Conservation (phyloP, 805 yeast species). For the Yarrowia alimentaria region DNA sequence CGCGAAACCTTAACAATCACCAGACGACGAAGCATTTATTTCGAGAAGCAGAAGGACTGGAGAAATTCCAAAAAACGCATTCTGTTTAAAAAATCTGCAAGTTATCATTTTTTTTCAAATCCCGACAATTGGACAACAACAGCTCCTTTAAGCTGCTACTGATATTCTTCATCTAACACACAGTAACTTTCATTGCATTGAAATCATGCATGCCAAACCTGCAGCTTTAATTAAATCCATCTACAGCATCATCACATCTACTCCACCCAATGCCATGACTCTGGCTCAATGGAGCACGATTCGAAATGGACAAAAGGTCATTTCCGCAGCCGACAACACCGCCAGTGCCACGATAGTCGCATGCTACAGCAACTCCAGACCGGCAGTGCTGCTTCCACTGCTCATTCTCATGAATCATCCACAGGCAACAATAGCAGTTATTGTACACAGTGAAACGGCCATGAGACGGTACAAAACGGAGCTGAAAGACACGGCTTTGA, state of each 20-base stretch:
- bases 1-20: too few species aligned
- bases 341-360: background rate
- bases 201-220: background rate
- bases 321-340: background rate
- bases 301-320: conserved; percentile 7
- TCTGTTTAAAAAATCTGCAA: too few species aligned
- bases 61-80: too few species aligned
- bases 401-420: conserved; percentile 11
- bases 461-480: background rate
- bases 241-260: too few species aligned
- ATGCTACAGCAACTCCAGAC: conserved; percentile 1
- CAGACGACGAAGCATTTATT: too few species aligned
- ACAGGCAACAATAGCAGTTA: conserved; percentile 1
- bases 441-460: conserved; percentile 2
- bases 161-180: too few species aligned
- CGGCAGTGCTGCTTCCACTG: conserved; percentile 9
- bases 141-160: too few species aligned
- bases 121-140: too few species aligned
- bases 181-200: too few species aligned
- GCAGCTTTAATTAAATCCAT: too few species aligned
- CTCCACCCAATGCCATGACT: conserved; percentile 7
- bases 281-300: conserved; percentile 25
- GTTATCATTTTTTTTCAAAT: too few species aligned
- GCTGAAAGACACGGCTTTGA: background rate
- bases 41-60: too few species aligned